These are phyloP conservation scores for Boletus smithii DNA, from an alignment of 1,284 basidiomycete genomes.

Conservation along the genomic window DNA sequence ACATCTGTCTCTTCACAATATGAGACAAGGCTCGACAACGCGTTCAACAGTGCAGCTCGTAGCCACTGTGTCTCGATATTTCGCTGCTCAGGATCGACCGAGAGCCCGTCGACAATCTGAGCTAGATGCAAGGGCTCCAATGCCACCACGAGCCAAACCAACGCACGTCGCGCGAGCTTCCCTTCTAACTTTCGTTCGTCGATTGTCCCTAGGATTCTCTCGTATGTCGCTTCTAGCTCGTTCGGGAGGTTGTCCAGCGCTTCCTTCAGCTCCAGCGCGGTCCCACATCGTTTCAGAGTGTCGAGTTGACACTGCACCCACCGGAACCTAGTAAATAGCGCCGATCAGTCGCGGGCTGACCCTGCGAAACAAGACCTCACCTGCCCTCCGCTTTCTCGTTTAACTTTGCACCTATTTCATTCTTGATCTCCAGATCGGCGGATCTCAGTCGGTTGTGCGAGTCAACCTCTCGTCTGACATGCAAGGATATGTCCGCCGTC, in stretches of 20 bases:
- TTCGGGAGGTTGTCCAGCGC: not conserved
- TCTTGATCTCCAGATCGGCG: not conserved
- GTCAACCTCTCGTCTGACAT: not conserved
- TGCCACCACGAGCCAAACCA: conserved; percentile 1
- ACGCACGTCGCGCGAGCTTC: not conserved
- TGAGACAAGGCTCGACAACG: conserved; percentile 2
- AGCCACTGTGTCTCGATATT: not conserved
- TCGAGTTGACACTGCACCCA: conserved; percentile 10
- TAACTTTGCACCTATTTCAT: not conserved
- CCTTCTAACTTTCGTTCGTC: not conserved
- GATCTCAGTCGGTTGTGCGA: not conserved
- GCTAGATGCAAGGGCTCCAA: not conserved
- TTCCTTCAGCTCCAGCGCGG: not conserved
- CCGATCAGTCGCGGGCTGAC: not conserved
- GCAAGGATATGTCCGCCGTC: not conserved
- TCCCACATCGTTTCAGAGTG: conserved; percentile 1
- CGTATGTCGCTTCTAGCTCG: not conserved
- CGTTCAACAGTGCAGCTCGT: not conserved
- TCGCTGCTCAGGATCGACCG: not conserved
- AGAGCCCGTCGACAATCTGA: conserved; percentile 1
- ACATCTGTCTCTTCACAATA: conserved; percentile 1
- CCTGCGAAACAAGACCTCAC: not conserved
- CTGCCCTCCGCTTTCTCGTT: conserved; percentile 4
- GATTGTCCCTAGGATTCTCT: not conserved
- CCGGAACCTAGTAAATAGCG: not conserved